These are phyloP conservation scores for Vitis hybrid DNA, from an alignment of 177 flowering plant species.

Conservation along the genomic window DNA sequence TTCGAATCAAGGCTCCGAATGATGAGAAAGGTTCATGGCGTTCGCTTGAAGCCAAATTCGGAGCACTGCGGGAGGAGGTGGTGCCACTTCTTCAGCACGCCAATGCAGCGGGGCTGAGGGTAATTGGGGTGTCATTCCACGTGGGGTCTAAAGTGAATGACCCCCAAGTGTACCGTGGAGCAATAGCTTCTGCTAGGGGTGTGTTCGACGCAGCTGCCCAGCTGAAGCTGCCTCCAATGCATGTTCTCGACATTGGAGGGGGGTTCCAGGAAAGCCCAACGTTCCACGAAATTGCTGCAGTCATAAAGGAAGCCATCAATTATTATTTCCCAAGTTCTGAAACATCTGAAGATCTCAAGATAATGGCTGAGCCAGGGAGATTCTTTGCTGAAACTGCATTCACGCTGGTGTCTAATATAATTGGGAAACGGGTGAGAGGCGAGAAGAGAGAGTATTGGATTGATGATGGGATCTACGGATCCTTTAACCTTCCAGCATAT, in stretches of 20 bases:
- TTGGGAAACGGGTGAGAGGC: conserved; percentile 7
- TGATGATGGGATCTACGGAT: conserved; percentile 20
- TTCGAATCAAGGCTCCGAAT: background rate
- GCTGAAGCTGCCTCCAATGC: background rate
- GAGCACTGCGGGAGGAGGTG: conserved; percentile 3
- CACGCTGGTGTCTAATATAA: conserved; percentile 7
- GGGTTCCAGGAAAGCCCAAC: background rate
- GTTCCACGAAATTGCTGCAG: background rate
- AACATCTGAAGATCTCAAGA: background rate
- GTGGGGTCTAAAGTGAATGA: background rate
- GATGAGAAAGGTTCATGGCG: background rate
- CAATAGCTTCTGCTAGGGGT: background rate
- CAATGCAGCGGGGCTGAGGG: background rate
- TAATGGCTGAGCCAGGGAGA: conserved; percentile 13
- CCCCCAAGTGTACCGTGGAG: background rate
- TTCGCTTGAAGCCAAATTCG: background rate
- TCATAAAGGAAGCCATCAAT: background rate
- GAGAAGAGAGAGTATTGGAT: conserved; percentile 13
- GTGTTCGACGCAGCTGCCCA: background rate
- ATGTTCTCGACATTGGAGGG: background rate
- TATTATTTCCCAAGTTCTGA: background rate
- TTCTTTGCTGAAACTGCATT: conserved; percentile 6
- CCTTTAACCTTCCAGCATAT: conserved; percentile 7
- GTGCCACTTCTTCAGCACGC: conserved; percentile 6
- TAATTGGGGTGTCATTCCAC: conserved; percentile 8